Evolutionary conservation across 2,329 filamentous ascomycete genomes (phyloP), one percentile per base, ranked within the genome.

Genomic region (Hymenoscyphus fraxineus): DNA sequence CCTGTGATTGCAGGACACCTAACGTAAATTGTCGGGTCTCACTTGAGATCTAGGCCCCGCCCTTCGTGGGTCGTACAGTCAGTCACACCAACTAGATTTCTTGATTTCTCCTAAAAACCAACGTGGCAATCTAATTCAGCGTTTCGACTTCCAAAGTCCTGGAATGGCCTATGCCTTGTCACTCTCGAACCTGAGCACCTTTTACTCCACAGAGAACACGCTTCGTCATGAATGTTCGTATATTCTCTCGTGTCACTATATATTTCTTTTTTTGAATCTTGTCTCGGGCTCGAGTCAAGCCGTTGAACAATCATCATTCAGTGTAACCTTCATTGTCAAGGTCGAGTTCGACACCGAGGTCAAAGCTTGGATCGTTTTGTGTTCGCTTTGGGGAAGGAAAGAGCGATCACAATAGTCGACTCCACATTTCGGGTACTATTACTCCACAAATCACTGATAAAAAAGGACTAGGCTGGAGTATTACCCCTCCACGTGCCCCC

Each of bases 11-110:
- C 44, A 19, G n/a, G 44, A 7, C 1, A 22, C 6, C 6, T 6
- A 51, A 51, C 44, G 44, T 51, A 51, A n/a, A 51, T 51, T 51
- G 44, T 51, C 44, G 44, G 44, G n/a, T 51, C 44, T 22, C 22
- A 51, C 44, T 51, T 51, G 44, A 19, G 44, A 27, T 27, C 22
- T 27, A 51, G 22, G 32, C 44, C n/a, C 22, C n/a, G n/a, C 4
- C 19, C 44, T 16, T 27, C n/a, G n/a, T 51, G 12, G 10, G 44
- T 51, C 44, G n/a, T 51, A 51, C 44, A 51, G 44, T 22, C 44
- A 51, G 19, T n/a, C 19, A 22, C 9, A 10, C 15, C 19, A 22
- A 12, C 44, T 9, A 22, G 44, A 51, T 51, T 51, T 51, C 32
- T 35, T 35, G 32, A 6, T 35, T 9, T 2, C 9, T 35, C 32